These are phyloP conservation scores for Cercospora canescens DNA, from an alignment of 2,329 filamentous ascomycete species.

Conservation along the genomic window DNA sequence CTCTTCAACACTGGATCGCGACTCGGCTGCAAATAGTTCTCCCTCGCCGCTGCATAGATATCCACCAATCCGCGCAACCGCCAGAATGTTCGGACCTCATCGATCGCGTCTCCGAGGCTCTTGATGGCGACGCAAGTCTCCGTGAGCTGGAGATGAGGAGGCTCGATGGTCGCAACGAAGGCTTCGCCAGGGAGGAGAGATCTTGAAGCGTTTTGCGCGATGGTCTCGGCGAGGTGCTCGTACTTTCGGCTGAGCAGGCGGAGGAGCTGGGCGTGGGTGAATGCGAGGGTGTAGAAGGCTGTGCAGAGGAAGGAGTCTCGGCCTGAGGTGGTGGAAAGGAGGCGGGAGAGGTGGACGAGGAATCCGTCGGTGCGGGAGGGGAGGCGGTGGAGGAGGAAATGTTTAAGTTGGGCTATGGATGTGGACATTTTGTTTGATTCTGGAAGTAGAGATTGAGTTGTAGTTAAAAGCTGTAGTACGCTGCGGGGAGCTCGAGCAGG, in stretches of 20 bases:
- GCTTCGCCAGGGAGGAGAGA: constrained; percentile 45
- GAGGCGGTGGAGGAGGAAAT: constrained; percentile 6
- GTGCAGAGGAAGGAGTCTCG: constrained; percentile 46
- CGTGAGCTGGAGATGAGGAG: constrained; percentile 36
- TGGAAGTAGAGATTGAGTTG: neutral
- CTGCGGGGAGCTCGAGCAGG: neutral
- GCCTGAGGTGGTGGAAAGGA: constrained; percentile 42
- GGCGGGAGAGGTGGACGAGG: constrained; percentile 24
- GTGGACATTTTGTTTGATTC: neutral
- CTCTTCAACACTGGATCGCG: constrained; percentile 48
- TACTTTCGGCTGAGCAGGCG: constrained; percentile 40
- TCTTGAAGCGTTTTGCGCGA: constrained; percentile 40
- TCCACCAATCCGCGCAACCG: constrained; percentile 76
- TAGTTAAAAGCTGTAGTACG: neutral
- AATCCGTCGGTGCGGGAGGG: constrained; percentile 14
- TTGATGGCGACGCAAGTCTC: constrained; percentile 37
- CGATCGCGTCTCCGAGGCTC: constrained; percentile 63
- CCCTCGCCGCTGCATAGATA: constrained; percentile 67
- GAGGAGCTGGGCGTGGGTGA: constrained; percentile 42
- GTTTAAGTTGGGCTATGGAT: constrained; percentile 11
- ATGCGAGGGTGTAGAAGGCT: constrained; percentile 45
- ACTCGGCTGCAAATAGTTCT: constrained; percentile 36
- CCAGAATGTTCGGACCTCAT: constrained; percentile 70
- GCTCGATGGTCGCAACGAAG: constrained; percentile 40
- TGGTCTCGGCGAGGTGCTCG: constrained; percentile 36